phyloP scores from a whole-genome alignment of 2,329 filamentous ascomycete species.

The Colletotrichum chrysophilum region DNA sequence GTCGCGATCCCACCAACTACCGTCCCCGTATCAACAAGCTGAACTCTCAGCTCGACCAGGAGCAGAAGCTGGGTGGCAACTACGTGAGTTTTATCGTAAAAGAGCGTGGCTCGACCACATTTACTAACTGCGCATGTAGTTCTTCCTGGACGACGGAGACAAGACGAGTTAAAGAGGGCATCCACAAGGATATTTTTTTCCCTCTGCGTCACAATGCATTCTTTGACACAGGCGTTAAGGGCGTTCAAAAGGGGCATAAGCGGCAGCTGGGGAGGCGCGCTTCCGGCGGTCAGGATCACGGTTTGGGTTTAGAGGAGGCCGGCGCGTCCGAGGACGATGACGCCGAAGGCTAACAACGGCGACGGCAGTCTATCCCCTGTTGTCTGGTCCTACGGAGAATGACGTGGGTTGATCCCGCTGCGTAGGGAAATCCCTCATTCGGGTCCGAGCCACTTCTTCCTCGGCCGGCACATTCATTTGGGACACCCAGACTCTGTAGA shows the following conservation, averaged over 20 bases:
- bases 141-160: slow-evolving; percentile 88
- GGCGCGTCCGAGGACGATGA: slow-evolving; percentile 68
- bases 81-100: slow-evolving; percentile 65
- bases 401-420: neutral
- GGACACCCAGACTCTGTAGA: slow-evolving; percentile 41
- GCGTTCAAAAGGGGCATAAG: slow-evolving; percentile 51
- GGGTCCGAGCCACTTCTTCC: neutral
- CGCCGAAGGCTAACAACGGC: slow-evolving; percentile 56
- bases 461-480: neutral
- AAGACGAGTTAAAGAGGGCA: slow-evolving; percentile 66
- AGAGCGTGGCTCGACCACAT: neutral
- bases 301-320: slow-evolving; percentile 44
- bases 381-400: slow-evolving; percentile 61
- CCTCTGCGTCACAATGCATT: slow-evolving; percentile 41
- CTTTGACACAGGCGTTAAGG: slow-evolving; percentile 51
- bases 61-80: slow-evolving; percentile 93
- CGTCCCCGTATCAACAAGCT: slow-evolving; percentile 98
- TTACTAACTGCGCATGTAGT: slow-evolving; percentile 55
- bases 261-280: slow-evolving; percentile 31
- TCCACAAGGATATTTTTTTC: slow-evolving; percentile 31
- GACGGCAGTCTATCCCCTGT: slow-evolving; percentile 72
- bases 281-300: slow-evolving; percentile 32
- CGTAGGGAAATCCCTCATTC: neutral
- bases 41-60: slow-evolving; percentile 94
- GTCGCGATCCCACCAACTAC: slow-evolving; percentile 94